A percentile compares a stretch with the other conserved stretches of the same genome.
Evolutionary conservation across 1,284 basidiomycete genomes (phyloP).

Genomic region (Moesziomyces sp.): DNA sequence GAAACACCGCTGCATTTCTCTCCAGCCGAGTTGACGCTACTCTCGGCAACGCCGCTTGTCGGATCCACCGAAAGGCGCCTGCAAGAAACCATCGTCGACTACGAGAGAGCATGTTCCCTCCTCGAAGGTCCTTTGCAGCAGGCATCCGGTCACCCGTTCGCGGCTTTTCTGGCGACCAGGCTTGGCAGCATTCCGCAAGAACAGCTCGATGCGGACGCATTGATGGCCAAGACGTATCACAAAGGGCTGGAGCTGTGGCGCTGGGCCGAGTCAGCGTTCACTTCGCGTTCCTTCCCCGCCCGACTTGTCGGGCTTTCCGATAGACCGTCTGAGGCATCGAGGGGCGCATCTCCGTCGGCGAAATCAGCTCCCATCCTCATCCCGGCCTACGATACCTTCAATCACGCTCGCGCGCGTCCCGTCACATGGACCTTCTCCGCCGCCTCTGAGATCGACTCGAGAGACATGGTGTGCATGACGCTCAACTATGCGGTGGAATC

Average conservation of each 20-base stretch:
- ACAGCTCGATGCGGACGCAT: background rate
- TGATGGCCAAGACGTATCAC: conserved; percentile 13
- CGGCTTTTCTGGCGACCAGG: background rate
- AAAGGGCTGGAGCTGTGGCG: conserved; percentile 37
- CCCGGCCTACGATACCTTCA: conserved; percentile 60
- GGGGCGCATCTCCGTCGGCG: background rate
- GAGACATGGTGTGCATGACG: conserved; percentile 12
- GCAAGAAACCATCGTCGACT: conserved; percentile 21
- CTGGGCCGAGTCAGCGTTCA: conserved; percentile 53
- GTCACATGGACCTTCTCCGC: conserved; percentile 52
- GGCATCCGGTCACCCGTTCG: background rate
- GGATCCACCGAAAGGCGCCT: conserved; percentile 33
- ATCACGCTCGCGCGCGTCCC: conserved; percentile 51
- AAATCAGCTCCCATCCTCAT: conserved; percentile 53
- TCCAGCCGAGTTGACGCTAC: conserved; percentile 29
- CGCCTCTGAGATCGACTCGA: background rate
- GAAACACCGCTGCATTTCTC: conserved; percentile 48
- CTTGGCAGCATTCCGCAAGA: background rate
- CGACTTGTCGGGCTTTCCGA: conserved; percentile 22
- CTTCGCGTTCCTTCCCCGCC: conserved; percentile 60
- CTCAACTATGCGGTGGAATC: conserved; percentile 4
- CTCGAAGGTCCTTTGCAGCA: background rate
- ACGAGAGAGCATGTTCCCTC: conserved; percentile 2
- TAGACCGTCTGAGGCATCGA: background rate
- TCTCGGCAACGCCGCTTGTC: conserved; percentile 48